Evolutionary conservation across 768 basidiomycete genomes (phyloP).

Genomic region (Cystofilobasidium bisporidii): DNA sequence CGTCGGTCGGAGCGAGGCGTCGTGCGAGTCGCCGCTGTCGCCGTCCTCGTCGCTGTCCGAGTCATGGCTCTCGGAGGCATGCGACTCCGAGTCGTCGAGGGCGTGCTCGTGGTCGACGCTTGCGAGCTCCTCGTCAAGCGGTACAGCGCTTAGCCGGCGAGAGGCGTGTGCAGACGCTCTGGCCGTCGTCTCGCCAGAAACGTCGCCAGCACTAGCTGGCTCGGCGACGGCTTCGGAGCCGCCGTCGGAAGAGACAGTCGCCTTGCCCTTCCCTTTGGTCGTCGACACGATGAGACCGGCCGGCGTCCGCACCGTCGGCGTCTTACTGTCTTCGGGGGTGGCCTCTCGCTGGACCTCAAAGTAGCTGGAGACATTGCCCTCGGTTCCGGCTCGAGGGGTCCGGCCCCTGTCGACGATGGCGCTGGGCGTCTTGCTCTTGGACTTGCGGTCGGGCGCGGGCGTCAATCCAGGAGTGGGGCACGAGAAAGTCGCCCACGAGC

Average conservation of each 20-base stretch:
- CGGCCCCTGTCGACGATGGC: background rate
- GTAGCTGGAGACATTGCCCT: background rate
- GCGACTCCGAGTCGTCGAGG: background rate
- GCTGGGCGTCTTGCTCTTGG: background rate
- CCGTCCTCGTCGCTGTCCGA: background rate
- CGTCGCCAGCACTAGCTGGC: too few relatives aligned
- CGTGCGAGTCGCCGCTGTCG: background rate
- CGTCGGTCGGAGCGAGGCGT: slow-evolving; percentile 18
- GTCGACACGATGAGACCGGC: background rate
- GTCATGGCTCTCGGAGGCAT: background rate
- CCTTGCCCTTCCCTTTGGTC: background rate
- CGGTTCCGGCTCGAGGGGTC: background rate
- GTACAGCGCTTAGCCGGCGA: too few relatives aligned
- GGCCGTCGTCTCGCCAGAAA: too few relatives aligned
- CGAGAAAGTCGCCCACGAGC: slow-evolving; percentile 26
- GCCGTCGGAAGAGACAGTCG: too few relatives aligned
- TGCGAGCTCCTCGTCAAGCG: too few relatives aligned
- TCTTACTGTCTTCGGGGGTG: background rate
- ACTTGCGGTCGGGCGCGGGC: background rate
- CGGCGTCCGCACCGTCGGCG: background rate
- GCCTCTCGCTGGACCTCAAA: background rate
- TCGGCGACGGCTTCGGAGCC: too few relatives aligned
- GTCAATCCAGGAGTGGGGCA: slow-evolving; percentile 13
- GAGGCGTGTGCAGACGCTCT: too few relatives aligned
- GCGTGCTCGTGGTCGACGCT: too few relatives aligned